phyloP scores from a whole-genome alignment of 169 alveolate genomes.

The Babesia caballi region DNA sequence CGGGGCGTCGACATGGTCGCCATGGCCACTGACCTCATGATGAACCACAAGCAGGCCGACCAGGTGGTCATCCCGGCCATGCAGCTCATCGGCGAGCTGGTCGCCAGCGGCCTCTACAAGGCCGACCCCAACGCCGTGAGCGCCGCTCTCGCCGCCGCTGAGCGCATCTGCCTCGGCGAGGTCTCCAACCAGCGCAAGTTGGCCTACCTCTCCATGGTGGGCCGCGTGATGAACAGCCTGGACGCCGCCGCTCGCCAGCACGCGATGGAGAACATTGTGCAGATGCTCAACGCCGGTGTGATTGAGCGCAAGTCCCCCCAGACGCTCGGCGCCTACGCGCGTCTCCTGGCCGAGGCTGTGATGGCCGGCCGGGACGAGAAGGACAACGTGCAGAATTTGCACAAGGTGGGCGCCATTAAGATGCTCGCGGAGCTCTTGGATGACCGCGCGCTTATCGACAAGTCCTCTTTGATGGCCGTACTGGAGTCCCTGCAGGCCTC shows the following conservation, averaged over 20 bases:
- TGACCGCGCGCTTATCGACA: slow-evolving; percentile 47
- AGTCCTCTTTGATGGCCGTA: slow-evolving; percentile 26
- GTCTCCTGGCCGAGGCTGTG: slow-evolving; percentile 26
- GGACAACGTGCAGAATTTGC: slow-evolving; percentile 21
- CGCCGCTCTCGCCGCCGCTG: slow-evolving; percentile 33
- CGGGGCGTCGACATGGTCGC: slow-evolving; percentile 2
- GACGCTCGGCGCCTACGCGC: slow-evolving; percentile 16
- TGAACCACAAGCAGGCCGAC: slow-evolving; percentile 46
- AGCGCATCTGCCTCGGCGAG: slow-evolving; percentile 33
- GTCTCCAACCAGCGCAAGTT: slow-evolving; percentile 22
- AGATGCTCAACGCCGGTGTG: slow-evolving; percentile 37
- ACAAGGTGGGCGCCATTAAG: slow-evolving; percentile 62
- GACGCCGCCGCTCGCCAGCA: slow-evolving; percentile 1
- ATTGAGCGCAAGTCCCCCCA: slow-evolving; percentile 39
- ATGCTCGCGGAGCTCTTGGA: slow-evolving; percentile 67
- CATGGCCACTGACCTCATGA: slow-evolving; percentile 21
- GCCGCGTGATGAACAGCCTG: not conserved
- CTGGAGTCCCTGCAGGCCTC: slow-evolving; percentile 51
- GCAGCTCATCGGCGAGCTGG: slow-evolving; percentile 43
- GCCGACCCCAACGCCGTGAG: not conserved
- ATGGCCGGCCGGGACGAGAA: not conserved
- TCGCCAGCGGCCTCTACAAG: slow-evolving; percentile 1
- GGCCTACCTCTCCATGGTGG: slow-evolving; percentile 32
- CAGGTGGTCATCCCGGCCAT: slow-evolving; percentile 44
- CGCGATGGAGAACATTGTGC: slow-evolving; percentile 21